Evolutionary conservation across 129 eudicot species (phyloP), one percentile per base, ranked within the genome.

Genomic region (Chrysanthemum makinoi): DNA sequence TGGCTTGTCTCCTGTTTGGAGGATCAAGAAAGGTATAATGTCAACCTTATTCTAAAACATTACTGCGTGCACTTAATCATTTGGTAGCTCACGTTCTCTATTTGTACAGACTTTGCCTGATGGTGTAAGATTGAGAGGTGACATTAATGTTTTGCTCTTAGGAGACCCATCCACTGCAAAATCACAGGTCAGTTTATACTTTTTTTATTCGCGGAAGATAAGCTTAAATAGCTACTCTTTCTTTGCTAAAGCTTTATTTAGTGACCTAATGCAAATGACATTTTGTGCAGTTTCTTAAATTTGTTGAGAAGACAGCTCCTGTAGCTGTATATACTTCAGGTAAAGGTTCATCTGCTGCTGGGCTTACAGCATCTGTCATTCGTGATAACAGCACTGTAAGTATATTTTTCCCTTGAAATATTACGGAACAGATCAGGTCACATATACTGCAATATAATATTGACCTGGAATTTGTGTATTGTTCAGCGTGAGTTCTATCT

Each of bases 161-260:
- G 99, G 99, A 17, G 99, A 95, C 68, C 99, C 99, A 72, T 95
- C 99, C 28, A 95, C 99, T 26, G 99, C 99, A 63, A 95, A 95
- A 75, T 95, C 99, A 66, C 99, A 95, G 91, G 99, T 95, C 56
- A 24, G 75, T 56, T 67, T 22, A 60, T 46, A 62, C 28, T 48
- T 62, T 57, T 61, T 53, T 70, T 54, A 48, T 43, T 52, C 10
- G 2, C 39, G 10, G 2, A 13, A 2, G 15, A 16, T 51, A 10
- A 47, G 44, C 14, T 48, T 15, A 0, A 30, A 62, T 61, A 28
- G 66, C 35, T 61, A 6, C 66, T 28, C 10, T 39, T 39, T 39
- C 46, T 6, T 39, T 39, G 46, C 46, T 7, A 39, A 39, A 22
- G 18, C 52, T 47, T 3, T 54, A 18, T 44, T 8, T 11, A 39